Evolutionary conservation across 78 protist genomes (phyloP), one percentile per base, ranked within the genome.

Genomic region (Chrysochromulina parva): DNA sequence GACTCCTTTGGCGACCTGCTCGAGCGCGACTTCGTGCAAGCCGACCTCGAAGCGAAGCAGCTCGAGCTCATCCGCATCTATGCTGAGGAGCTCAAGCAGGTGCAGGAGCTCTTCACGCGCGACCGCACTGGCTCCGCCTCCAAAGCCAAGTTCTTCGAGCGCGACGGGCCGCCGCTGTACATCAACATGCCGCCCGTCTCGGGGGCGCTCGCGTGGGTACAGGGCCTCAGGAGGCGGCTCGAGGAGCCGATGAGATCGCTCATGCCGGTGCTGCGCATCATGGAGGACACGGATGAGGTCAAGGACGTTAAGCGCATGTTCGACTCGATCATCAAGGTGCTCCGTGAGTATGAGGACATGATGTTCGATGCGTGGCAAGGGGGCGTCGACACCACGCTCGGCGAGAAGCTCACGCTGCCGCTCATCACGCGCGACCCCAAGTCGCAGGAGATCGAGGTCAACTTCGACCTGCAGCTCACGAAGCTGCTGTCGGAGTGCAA

Each of bases 1-100:
- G 97, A 96, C 54, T 38, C 93, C 11, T 95, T 95, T 85, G 95
- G 89, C 14, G 95, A 91, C n/a, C 57, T 95, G 57, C 65, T 93
- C 28, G 93, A 93, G 81, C 65, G 96, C 71, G 76, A 81, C 48
- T 28, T 50, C 84, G 69, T 93, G 48, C 90, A 54, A 54, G 84
- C 80, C 11, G 94, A 91, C 38, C 67, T 93, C 57, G 88, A 91
- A n/a, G 52, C 65, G 71, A 90, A 88, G 90, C 90, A 93, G 48
- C 11, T 76, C 47, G 91, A 69, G 60, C 81, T 94, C 28, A 53
- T 94, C 78, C 11, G 28, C 53, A 50, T 22, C 24, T 96, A 67
- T 88, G 76, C 58, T 19, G 38, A 0, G 24, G 97, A 95, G 19
- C 47, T 96, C 28, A 1, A 2, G 17, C 1, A 10, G 38, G 93